Evolutionary conservation across 495 filamentous ascomycete species (phyloP), one percentile per base, ranked within the genome.

Genomic region (Sphaerosporella brunnea): DNA sequence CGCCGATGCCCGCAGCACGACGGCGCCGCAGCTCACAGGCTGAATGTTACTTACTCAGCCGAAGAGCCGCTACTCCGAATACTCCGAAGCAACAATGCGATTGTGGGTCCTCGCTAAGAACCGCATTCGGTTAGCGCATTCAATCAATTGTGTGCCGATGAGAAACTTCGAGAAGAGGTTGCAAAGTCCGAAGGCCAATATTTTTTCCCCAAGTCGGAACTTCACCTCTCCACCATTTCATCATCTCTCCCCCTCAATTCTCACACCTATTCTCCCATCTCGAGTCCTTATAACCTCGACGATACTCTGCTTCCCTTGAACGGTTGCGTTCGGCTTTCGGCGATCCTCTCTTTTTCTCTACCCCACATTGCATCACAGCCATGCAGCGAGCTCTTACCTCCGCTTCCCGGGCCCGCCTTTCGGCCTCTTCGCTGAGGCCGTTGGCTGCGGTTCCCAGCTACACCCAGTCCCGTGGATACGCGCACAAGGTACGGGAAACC

Each of bases 351-450:
- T 47, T 49, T 15, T 11, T 19, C 23, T 19, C 30, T 26, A 39
- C 13, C 10, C 26, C 34, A 34, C 36, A 18, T 42, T 21, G n/a
- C 32, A 13, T 24, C 19, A 26, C 23, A 4, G 40, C 39, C 45
- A 61, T 61, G 58, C 58, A 61, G 49, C 53, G 58, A 54, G 58
- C 57, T 47, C 56, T 61, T 36, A 51, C 55, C 38, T 52, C 58
- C 44, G 47, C 53, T 44, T 11, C 43, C 10, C 53, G 54, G 53
- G 56, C 25, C 47, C 54, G 54, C 34, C 47, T 53, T 49, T 51
- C 44, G 23, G 20, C 48, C 32, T 21, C 48, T 23, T 38, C 42
- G 24, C 24, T 52, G 39, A 50, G 58, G 30, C 26, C 58, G 9
- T 39, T 53, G 38, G 21, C 50, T 36, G 45, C 41, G 20, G 24